These are phyloP conservation scores for Ilex aquifolium DNA, from an alignment of 257 asterid genomes.

Conservation along the genomic window DNA sequence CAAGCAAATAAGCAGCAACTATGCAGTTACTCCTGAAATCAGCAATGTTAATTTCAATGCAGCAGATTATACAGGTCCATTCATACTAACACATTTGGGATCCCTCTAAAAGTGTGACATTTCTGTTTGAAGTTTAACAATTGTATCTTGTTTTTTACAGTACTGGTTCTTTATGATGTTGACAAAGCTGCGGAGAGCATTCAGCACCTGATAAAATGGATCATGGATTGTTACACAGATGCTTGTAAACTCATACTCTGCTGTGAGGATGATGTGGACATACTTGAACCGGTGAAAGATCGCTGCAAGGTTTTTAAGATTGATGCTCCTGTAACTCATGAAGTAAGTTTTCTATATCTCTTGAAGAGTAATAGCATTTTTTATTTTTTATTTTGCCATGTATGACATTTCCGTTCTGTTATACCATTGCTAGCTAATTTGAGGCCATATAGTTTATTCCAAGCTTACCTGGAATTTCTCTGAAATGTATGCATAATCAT, in stretches of 20 bases:
- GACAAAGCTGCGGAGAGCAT: conserved; percentile 79
- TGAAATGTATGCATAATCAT: no score
- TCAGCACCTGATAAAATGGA: conserved; percentile 78
- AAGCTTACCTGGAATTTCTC: no score
- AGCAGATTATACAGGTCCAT: conserved; percentile 64
- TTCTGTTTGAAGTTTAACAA: neutral
- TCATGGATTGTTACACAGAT: conserved; percentile 78
- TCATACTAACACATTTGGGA: neutral
- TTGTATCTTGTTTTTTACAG: conserved; percentile 27
- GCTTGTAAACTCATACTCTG: conserved; percentile 71
- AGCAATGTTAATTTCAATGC: conserved; percentile 42
- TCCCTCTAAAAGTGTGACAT: neutral
- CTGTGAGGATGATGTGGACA: conserved; percentile 64
- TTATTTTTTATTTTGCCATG: no score
- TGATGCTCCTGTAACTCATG: conserved; percentile 59
- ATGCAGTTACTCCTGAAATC: conserved; percentile 59
- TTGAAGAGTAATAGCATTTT: no score
- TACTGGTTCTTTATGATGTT: conserved; percentile 61
- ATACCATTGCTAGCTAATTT: no score
- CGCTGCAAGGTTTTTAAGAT: conserved; percentile 56
- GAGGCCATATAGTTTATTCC: no score
- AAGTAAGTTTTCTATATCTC: conserved; percentile 30
- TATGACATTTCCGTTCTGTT: no score
- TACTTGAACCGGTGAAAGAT: conserved; percentile 58
- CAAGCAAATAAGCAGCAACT: conserved; percentile 55